Base-by-base conservation (phyloP, 2,329 filamentous ascomycete genomes). In the Apiospora hydei region DNA sequence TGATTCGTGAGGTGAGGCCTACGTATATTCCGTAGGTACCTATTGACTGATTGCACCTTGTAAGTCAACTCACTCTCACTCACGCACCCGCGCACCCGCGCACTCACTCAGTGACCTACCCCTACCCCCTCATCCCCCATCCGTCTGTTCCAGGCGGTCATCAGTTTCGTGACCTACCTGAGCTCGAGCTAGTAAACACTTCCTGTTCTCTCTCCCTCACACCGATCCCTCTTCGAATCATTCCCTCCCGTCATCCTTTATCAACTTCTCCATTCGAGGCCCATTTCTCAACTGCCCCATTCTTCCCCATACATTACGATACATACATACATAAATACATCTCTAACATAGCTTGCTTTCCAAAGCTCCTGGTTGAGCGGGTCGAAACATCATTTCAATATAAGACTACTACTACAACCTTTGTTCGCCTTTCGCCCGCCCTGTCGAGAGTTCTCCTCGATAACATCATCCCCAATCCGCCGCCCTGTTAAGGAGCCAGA, bases 271-370 rank as follows among this genome's bases (percentile, higher is more conserved):
- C 57, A 64, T 64, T 18, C 26, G 57, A 64, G 57, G 57, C 57
- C 57, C 57, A 64, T 64, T 41, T 64, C 34, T 41, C 57, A 38
- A 41, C 11, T 38, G 57, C 57, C 57, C 57, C 57, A 64, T 38
- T 64, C 34, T 64, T 64, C 57, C 34, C 57, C 57, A 64, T 64
- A 64, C 34, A 57, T 38, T 38, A 38, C 34, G 34, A 38, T 41
- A 64, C 57, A 64, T 41, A 41, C 57, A 64, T 51, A 51, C 57
- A 64, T 61, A 61, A 61, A 61, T 61, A 61, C 53, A 61, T 38
- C 30, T 41, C 57, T 64, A 64, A 64, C 57, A 38, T 64, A 64
- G 34, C 57, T 64, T 10, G 30, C 30, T 61, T 61, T 61, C 34
- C 34, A 34, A 64, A 64, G 57, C 57, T 64, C 57, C 57, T 64